Evolutionary conservation across 768 basidiomycete genomes (phyloP).

Genomic region (Trametes cubensis): DNA sequence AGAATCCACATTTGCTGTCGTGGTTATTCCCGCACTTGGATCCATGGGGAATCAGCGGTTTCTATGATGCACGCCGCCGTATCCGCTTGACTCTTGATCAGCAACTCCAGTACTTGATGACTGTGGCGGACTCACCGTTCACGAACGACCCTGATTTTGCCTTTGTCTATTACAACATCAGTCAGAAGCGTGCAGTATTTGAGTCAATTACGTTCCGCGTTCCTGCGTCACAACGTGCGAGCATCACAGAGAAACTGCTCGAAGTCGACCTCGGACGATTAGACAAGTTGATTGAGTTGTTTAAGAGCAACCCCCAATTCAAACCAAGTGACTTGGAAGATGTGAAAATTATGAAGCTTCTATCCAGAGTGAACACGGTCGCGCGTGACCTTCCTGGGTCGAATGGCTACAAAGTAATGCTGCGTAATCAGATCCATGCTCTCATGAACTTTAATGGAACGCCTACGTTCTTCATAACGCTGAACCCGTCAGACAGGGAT

Average conservation of each 20-base stretch:
- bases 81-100: background rate
- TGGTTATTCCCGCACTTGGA: slow-evolving; percentile 24
- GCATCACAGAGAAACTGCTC: too few species aligned
- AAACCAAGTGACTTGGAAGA: too few species aligned
- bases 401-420: background rate
- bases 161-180: slow-evolving; percentile 24
- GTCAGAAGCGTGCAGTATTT: slow-evolving; percentile 22
- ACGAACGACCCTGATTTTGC: slow-evolving; percentile 19
- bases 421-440: background rate
- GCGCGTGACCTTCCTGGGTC: background rate
- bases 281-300: too few species aligned
- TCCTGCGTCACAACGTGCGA: background rate
- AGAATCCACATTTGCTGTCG: slow-evolving; percentile 12
- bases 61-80: background rate
- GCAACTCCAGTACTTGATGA: background rate
- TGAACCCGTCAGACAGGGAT: background rate
- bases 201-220: background rate
- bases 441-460: background rate
- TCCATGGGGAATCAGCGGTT: slow-evolving; percentile 24
- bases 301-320: too few species aligned
- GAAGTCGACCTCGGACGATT: too few species aligned
- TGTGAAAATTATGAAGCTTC: background rate
- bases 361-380: background rate
- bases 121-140: slow-evolving; percentile 8
- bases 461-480: background rate